These are phyloP conservation scores for Entoloma clypeatum DNA, from an alignment of 1,284 basidiomycete species.

Conservation along the genomic window DNA sequence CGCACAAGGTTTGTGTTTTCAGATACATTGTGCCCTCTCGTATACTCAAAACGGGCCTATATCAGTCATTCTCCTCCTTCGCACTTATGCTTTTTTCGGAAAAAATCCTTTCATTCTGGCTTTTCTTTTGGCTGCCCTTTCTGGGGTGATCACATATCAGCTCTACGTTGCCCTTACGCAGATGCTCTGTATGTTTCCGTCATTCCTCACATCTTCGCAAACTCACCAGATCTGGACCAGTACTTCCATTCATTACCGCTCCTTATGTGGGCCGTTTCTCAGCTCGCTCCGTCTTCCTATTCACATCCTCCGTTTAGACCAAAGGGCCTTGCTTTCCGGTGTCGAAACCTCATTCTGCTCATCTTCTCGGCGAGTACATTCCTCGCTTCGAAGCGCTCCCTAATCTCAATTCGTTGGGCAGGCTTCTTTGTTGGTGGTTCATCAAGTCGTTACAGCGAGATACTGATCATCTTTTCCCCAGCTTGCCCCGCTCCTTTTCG, in stretches of 20 bases:
- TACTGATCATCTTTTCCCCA: conserved; percentile 25
- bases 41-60: conserved; percentile 19
- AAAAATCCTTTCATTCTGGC: conserved; percentile 62
- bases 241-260: conserved; percentile 62
- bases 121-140: conserved; percentile 57
- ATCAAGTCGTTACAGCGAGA: conserved; percentile 7
- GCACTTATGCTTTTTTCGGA: conserved; percentile 82
- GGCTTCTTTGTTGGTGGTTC: conserved; percentile 63
- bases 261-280: conserved; percentile 44
- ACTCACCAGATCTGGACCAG: conserved; percentile 34
- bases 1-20: conserved; percentile 54
- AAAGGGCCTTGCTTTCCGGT: conserved; percentile 70
- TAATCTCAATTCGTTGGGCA: conserved; percentile 24
- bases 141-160: conserved; percentile 72
- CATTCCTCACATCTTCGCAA: background rate
- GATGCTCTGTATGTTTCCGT: conserved; percentile 58
- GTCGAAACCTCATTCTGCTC: conserved; percentile 73
- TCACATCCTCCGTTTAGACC: conserved; percentile 28
- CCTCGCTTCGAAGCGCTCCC: conserved; percentile 4
- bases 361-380: conserved; percentile 57
- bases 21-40: conserved; percentile 6
- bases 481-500: conserved; percentile 76
- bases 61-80: conserved; percentile 68
- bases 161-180: conserved; percentile 72
- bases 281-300: conserved; percentile 5